Evolutionary conservation across 2,329 filamentous ascomycete species (phyloP).

Genomic region (Nemania abortiva): DNA sequence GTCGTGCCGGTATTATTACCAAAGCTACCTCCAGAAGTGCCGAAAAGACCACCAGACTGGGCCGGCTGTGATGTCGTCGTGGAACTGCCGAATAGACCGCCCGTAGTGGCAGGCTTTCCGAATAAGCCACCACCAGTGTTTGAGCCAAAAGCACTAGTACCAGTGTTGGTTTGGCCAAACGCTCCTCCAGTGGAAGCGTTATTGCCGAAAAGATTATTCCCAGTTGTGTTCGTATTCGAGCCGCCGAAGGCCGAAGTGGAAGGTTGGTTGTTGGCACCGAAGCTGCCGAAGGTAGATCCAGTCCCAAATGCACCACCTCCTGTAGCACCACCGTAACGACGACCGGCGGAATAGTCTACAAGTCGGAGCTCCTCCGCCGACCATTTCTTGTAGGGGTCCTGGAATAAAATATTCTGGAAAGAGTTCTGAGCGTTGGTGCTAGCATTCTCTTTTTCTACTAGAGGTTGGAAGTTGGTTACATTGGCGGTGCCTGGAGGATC

Average conservation of each 20-base stretch:
- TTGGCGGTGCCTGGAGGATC: slow-evolving; percentile 76
- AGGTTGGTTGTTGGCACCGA: slow-evolving; percentile 56
- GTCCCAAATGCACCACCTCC: slow-evolving; percentile 88
- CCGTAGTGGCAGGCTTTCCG: slow-evolving; percentile 52
- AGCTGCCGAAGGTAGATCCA: slow-evolving; percentile 64
- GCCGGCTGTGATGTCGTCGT: slow-evolving; percentile 44
- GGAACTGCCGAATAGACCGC: slow-evolving; percentile 56
- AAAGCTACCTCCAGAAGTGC: slow-evolving; percentile 60
- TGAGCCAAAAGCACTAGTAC: slow-evolving; percentile 47
- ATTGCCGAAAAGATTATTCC: slow-evolving; percentile 57
- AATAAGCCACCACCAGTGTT: slow-evolving; percentile 55
- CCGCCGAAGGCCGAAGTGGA: slow-evolving; percentile 45
- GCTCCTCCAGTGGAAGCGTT: slow-evolving; percentile 41
- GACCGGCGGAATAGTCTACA: slow-evolving; percentile 89
- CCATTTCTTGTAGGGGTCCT: slow-evolving; percentile 86
- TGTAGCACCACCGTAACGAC: slow-evolving; percentile 83
- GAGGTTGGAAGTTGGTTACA: slow-evolving; percentile 74
- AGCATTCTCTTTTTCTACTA: slow-evolving; percentile 76
- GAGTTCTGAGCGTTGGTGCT: slow-evolving; percentile 68
- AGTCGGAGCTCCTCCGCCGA: slow-evolving; percentile 87
- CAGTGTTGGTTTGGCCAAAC: slow-evolving; percentile 47
- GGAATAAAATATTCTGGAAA: slow-evolving; percentile 84
- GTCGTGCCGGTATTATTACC: slow-evolving; percentile 56
- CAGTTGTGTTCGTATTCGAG: slow-evolving; percentile 53
- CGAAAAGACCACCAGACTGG: slow-evolving; percentile 44